Conservation (phyloP, 2,329 filamentous ascomycete species). For the Cladophialophora psammophila region DNA sequence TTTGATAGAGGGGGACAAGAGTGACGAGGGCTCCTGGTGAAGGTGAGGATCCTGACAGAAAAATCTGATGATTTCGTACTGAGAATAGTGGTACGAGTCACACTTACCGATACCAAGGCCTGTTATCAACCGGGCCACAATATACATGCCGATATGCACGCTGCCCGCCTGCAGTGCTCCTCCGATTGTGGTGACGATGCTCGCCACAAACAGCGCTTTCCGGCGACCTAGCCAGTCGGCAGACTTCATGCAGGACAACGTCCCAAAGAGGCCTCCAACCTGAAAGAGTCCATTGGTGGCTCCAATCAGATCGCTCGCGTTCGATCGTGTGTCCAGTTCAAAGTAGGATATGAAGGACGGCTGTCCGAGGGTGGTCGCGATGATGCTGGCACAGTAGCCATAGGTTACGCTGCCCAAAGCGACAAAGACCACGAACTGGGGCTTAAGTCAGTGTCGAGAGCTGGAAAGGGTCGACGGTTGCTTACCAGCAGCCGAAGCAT, state of each 20-base stretch:
- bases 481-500: slow-evolving; percentile 17
- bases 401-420: slow-evolving; percentile 31
- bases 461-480: background rate
- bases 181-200: slow-evolving; percentile 21
- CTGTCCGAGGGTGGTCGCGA: slow-evolving; percentile 55
- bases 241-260: slow-evolving; percentile 48
- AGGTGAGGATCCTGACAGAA: background rate
- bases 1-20: slow-evolving; percentile 27
- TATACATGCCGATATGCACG: slow-evolving; percentile 35
- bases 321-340: slow-evolving; percentile 44
- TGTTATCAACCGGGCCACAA: slow-evolving; percentile 31
- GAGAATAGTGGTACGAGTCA: background rate
- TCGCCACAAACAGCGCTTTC: slow-evolving; percentile 19
- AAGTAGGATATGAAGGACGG: slow-evolving; percentile 51
- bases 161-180: slow-evolving; percentile 33
- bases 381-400: slow-evolving; percentile 46
- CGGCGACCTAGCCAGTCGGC: slow-evolving; percentile 24
- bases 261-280: slow-evolving; percentile 35
- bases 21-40: slow-evolving; percentile 12
- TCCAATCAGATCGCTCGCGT: slow-evolving; percentile 50
- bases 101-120: slow-evolving; percentile 26
- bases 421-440: slow-evolving; percentile 19
- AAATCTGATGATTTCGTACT: background rate
- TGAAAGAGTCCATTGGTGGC: slow-evolving; percentile 28
- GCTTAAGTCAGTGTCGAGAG: background rate